Conservation (phyloP, 306 rosid genomes). For the Prunus davidiana region DNA sequence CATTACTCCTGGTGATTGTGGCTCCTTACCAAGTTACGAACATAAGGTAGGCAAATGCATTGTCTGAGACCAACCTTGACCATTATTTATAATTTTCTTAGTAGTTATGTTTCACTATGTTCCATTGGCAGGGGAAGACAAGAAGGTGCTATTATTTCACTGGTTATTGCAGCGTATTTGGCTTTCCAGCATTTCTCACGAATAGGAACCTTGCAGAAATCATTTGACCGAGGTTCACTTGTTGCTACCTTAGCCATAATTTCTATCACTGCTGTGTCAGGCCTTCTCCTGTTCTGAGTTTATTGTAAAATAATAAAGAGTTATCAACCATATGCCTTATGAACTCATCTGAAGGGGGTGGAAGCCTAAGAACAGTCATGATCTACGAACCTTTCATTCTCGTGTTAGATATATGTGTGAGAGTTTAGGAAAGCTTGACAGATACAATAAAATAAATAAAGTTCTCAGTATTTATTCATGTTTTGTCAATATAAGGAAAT, state of each 20-base stretch:
- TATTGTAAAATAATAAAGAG: constrained; percentile 25
- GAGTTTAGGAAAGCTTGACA: background rate
- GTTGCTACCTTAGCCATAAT: constrained; percentile 69
- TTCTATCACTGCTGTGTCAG: constrained; percentile 41
- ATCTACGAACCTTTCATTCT: background rate
- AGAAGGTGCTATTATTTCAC: constrained; percentile 67
- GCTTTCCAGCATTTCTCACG: constrained; percentile 96
- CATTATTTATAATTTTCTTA: background rate
- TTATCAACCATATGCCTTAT: constrained; percentile 1
- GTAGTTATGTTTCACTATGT: constrained; percentile 19
- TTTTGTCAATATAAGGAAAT: background rate
- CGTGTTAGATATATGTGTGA: background rate
- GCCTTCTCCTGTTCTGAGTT: constrained; percentile 60
- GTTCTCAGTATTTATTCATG: background rate
- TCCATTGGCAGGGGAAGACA: constrained; percentile 62
- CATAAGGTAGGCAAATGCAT: constrained; percentile 40
- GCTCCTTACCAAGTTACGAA: constrained; percentile 68
- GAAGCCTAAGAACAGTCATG: background rate
- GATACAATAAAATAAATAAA: constrained; percentile 8
- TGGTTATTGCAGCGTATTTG: constrained; percentile 68
- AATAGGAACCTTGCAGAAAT: constrained; percentile 53
- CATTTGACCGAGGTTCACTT: constrained; percentile 87
- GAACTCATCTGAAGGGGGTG: constrained; percentile 23
- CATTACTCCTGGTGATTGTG: constrained; percentile 67
- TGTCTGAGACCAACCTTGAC: constrained; percentile 8